Evolutionary conservation across 2,329 filamentous ascomycete genomes (phyloP).

Genomic region (Fusarium staphyleae): DNA sequence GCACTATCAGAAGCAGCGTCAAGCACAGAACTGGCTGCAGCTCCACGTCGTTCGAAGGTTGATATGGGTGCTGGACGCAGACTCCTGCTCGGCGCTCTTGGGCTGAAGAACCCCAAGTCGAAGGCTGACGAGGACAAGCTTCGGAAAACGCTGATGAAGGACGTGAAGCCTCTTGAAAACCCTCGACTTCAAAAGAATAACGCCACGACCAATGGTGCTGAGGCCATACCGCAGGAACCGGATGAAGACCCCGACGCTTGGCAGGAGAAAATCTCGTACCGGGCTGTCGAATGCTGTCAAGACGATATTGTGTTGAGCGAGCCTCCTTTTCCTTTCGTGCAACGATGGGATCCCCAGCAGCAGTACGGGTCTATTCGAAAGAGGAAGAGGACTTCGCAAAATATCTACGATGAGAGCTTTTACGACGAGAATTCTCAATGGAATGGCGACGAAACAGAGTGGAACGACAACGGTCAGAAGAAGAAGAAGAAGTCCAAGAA

Average conservation of each 20-base stretch:
- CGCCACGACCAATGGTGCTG: conserved; percentile 9
- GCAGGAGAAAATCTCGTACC: conserved; percentile 75
- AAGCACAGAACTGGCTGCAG: conserved; percentile 13
- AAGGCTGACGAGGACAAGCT: conserved; percentile 72
- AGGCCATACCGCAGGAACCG: conserved; percentile 14
- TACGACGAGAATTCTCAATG: conserved; percentile 41
- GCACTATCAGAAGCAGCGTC: conserved; percentile 3
- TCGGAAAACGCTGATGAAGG: conserved; percentile 64
- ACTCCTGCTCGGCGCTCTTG: conserved; percentile 75
- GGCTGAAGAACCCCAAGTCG: conserved; percentile 71
- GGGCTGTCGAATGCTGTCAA: conserved; percentile 85
- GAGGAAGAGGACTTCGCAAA: conserved; percentile 56
- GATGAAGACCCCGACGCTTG: conserved; percentile 67
- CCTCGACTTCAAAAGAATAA: conserved; percentile 42
- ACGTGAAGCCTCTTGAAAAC: conserved; percentile 53
- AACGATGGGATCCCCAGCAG: conserved; percentile 86
- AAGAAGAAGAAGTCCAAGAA: conserved; percentile 50
- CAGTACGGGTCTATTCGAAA: conserved; percentile 53
- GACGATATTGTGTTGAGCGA: conserved; percentile 71
- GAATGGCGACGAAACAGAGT: conserved; percentile 39
- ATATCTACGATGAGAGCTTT: conserved; percentile 41
- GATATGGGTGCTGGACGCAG: conserved; percentile 69
- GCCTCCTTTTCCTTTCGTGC: conserved; percentile 88
- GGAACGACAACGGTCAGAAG: conserved; percentile 47
- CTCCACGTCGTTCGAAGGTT: conserved; percentile 37